These are phyloP conservation scores for Aspergillus bertholletiae DNA, from an alignment of 495 filamentous ascomycete species.

Conservation along the genomic window DNA sequence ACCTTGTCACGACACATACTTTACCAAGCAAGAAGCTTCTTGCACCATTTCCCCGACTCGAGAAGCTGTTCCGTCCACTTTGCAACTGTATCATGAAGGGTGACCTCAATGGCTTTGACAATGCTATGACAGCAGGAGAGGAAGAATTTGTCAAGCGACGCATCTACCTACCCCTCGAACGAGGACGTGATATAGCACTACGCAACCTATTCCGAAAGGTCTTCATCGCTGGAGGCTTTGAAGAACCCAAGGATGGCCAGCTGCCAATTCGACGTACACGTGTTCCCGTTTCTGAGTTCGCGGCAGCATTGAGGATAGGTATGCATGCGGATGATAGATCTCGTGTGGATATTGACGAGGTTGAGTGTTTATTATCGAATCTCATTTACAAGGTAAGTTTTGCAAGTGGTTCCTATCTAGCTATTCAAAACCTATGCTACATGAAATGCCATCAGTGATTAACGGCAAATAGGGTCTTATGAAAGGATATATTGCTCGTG, in stretches of 20 bases:
- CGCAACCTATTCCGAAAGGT: slow-evolving; percentile 90
- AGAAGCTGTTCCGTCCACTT: slow-evolving; percentile 73
- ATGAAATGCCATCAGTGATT: slow-evolving; percentile 2
- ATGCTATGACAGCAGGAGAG: slow-evolving; percentile 74
- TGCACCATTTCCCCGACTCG: slow-evolving; percentile 69
- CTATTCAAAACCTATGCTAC: not conserved
- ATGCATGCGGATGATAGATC: slow-evolving; percentile 53
- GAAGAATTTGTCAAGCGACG: slow-evolving; percentile 90
- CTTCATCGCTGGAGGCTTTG: slow-evolving; percentile 75
- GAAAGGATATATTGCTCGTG: slow-evolving; percentile 96
- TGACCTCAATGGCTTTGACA: slow-evolving; percentile 79
- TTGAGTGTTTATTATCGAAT: slow-evolving; percentile 91
- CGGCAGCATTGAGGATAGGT: slow-evolving; percentile 55
- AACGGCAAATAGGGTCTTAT: slow-evolving; percentile 66
- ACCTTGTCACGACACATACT: slow-evolving; percentile 79
- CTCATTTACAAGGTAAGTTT: slow-evolving; percentile 91
- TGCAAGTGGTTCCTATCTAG: not conserved
- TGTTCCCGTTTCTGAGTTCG: slow-evolving; percentile 78
- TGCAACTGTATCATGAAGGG: slow-evolving; percentile 72
- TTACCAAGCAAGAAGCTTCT: slow-evolving; percentile 73
- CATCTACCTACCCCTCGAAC: slow-evolving; percentile 90
- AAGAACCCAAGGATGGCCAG: slow-evolving; percentile 65
- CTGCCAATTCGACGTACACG: slow-evolving; percentile 65
- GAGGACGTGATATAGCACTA: slow-evolving; percentile 84
- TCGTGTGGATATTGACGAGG: slow-evolving; percentile 80